Evolutionary conservation across 495 filamentous ascomycete species (phyloP), one percentile per base, ranked within the genome.

Genomic region (Aspergillus sparsus): DNA sequence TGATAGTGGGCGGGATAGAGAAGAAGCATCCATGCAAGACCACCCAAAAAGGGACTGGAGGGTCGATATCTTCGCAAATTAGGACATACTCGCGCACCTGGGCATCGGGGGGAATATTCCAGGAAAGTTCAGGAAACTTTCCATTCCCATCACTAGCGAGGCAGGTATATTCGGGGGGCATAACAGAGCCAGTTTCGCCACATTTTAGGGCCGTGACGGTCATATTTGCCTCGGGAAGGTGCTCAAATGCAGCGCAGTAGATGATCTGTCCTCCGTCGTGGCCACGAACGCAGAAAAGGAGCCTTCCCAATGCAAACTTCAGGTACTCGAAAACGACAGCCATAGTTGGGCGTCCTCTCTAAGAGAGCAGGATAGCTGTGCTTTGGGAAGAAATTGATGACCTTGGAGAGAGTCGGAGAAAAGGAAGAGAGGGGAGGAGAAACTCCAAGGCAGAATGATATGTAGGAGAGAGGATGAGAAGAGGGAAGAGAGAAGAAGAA

Each of bases 1-100:
- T 74, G 13, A 57, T 68, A 0, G 71, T 67, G 3, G 72, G 42
- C 6, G 73, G 75, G 53, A 83, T 82, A 0, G 55, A 73, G 49
- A 71, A 75, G 61, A 78, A 77, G 6, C 81, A 62, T 13, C 79
- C 80, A 53, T 83, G 82, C 21, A 74, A 65, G 34, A 80, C 70
- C 36, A 78, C 72, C 7, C 64, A 39, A 9, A 63, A 75, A 1
- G 80, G 80, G 31, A 82, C 60, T 4, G 82, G 80, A 13, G 71
- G 63, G 54, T 84, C 81, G n/a, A 77, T 71, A 46, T 83, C 81
- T 60, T 85, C 78, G n/a, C 71, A 73, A 12, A 82, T 62, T 2
- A 85, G 52, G 10, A 83, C 63, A 57, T 80, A 83, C 56, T 84
- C 71, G 58, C 74, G 73, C 3, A 80, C 76, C 1, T 67, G 37